Evolutionary conservation across 139 green algal genomes (phyloP).

Genomic region (Chlorella sp.): DNA sequence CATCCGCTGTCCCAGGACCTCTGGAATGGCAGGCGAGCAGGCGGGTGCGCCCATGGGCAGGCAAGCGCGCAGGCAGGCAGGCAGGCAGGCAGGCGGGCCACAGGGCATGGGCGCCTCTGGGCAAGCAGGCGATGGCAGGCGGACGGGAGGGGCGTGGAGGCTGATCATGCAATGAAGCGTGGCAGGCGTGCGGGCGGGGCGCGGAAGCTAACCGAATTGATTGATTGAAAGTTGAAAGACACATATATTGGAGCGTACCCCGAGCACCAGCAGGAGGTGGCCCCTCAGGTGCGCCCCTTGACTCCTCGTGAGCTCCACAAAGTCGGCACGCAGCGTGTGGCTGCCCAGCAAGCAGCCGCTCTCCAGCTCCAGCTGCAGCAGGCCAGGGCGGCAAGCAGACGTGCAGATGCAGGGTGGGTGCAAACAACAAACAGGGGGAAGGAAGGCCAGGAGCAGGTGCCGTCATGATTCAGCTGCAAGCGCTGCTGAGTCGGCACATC

Average conservation of each 20-base stretch:
- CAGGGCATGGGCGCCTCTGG: neutral
- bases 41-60: too few relatives aligned
- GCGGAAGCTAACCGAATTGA: too few relatives aligned
- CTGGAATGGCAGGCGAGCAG: too few relatives aligned
- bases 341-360: slow-evolving; percentile 22
- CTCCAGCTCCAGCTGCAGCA: slow-evolving; percentile 25
- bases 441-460: neutral
- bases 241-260: slow-evolving; percentile 28
- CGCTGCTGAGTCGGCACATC: too few relatives aligned
- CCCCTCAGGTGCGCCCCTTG: slow-evolving; percentile 27
- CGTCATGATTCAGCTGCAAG: neutral
- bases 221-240: too few relatives aligned
- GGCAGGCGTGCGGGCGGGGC: too few relatives aligned
- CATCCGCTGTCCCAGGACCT: too few relatives aligned
- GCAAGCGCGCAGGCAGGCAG: too few relatives aligned
- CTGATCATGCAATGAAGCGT: too few relatives aligned
- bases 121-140: neutral
- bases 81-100: neutral
- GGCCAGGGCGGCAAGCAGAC: neutral
- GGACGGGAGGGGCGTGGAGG: neutral
- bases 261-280: slow-evolving; percentile 41
- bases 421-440: neutral
- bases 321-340: slow-evolving; percentile 18
- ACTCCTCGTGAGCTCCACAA: slow-evolving; percentile 32
- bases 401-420: neutral